phyloP scores from a whole-genome alignment of 176 grass and related monocot species.

The Hordeum marinum region DNA sequence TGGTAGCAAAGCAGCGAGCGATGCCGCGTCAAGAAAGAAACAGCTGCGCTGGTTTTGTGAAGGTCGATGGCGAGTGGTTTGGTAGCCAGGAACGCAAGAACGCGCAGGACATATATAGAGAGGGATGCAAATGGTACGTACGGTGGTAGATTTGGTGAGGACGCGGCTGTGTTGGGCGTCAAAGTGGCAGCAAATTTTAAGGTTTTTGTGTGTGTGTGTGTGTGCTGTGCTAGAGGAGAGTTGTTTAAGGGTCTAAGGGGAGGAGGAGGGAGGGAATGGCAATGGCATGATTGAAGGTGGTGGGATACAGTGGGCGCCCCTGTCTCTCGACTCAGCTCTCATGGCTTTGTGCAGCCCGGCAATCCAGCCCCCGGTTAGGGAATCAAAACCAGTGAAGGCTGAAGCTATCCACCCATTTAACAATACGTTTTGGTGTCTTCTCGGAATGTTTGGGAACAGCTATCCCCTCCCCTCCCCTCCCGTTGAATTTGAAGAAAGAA shows the following conservation, averaged over 20 bases:
- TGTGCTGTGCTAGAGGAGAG: no score
- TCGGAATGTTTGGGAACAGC: no score
- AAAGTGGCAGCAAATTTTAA: no score
- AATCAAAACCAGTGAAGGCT: constrained; percentile 21
- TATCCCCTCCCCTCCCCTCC: no score
- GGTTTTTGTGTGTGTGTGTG: no score
- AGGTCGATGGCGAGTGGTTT: background rate
- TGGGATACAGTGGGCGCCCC: constrained; percentile 33
- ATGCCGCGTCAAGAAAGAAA: background rate
- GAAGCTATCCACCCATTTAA: background rate
- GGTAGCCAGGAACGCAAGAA: constrained; percentile 4
- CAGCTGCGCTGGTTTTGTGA: no score
- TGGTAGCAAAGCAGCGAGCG: background rate
- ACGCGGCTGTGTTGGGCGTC: background rate
- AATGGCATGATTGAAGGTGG: background rate
- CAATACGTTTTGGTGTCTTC: background rate
- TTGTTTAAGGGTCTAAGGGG: background rate
- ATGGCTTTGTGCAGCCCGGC: background rate
- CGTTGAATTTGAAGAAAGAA: no score
- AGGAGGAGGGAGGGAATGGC: background rate
- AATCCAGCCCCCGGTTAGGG: background rate
- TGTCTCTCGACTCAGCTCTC: no score
- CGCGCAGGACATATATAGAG: background rate
- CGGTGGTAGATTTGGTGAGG: background rate
- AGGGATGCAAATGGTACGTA: background rate